Conservation (phyloP, 1,284 basidiomycete genomes). For the Melampsora americana region DNA sequence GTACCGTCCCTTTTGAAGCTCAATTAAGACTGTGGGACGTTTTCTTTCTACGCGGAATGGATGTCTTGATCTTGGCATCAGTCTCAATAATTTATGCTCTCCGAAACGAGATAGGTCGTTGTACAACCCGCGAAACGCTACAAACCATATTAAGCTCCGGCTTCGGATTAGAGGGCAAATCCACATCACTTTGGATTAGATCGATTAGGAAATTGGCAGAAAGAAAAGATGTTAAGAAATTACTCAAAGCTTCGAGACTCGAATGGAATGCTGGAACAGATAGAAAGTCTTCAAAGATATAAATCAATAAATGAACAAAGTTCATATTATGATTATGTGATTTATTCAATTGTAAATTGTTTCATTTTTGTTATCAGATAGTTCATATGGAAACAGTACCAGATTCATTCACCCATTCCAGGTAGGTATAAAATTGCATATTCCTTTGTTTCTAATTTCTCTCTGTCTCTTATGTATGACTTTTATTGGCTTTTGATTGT, state of each 20-base stretch:
- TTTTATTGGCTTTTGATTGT: too few species aligned
- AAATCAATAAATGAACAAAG: too few species aligned
- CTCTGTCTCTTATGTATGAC: too few species aligned
- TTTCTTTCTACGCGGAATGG: conserved; percentile 82
- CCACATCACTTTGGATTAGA: conserved; percentile 2
- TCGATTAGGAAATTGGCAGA: conserved; percentile 26
- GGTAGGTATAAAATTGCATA: too few species aligned
- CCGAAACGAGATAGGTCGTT: conserved; percentile 63
- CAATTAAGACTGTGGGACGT: conserved; percentile 94
- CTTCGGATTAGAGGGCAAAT: background rate
- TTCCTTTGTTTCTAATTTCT: too few species aligned
- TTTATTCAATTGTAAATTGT: too few species aligned
- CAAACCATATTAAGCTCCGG: conserved; percentile 59
- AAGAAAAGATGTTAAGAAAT: conserved; percentile 8
- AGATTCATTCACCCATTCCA: too few species aligned
- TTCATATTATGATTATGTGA: too few species aligned
- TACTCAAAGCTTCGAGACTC: conserved; percentile 53
- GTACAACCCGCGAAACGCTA: conserved; percentile 85
- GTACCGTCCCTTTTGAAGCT: conserved; percentile 88
- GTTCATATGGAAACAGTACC: too few species aligned
- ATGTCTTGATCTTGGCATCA: conserved; percentile 78
- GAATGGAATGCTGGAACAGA: conserved; percentile 62
- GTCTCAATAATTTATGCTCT: conserved; percentile 86
- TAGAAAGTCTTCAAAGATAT: too few species aligned
- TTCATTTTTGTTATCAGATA: too few species aligned